Evolutionary conservation across 257 asterid species (phyloP).

Genomic region (Petunia secreta): DNA sequence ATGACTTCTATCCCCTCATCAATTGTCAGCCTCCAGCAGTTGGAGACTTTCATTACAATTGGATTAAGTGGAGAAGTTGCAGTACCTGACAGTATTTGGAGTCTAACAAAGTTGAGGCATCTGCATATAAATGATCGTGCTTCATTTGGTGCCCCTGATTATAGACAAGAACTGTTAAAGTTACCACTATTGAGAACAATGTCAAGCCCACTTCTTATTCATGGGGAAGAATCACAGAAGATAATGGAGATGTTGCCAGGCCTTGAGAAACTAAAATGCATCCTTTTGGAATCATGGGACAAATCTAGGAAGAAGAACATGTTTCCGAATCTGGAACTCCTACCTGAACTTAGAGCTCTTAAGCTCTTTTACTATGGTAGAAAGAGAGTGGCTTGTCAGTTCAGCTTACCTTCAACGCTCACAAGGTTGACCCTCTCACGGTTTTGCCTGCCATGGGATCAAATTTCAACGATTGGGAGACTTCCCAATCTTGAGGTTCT

Average conservation of each 20-base stretch:
- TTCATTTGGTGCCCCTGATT: neutral
- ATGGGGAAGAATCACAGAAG: neutral
- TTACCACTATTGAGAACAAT: neutral
- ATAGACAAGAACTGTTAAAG: neutral
- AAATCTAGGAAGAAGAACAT: neutral
- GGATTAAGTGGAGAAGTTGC: neutral
- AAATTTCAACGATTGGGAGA: constrained; percentile 19
- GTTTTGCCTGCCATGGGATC: constrained; percentile 15
- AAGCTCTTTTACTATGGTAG: neutral
- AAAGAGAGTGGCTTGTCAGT: neutral
- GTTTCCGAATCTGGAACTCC: neutral
- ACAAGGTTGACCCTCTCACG: neutral
- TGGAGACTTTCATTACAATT: neutral
- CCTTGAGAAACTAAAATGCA: constrained; percentile 25
- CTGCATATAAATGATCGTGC: neutral
- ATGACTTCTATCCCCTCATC: neutral
- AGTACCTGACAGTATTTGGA: constrained; percentile 27
- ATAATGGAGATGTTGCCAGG: constrained; percentile 8
- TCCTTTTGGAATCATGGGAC: neutral
- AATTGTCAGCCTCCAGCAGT: constrained; percentile 10
- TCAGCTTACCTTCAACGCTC: constrained; percentile 26
- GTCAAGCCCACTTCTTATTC: neutral
- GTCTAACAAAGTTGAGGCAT: constrained; percentile 28
- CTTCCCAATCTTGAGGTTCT: constrained; percentile 25
- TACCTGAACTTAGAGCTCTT: neutral